Evolutionary conservation across 2,329 filamentous ascomycete species (phyloP).

Genomic region (Stagonosporopsis chrysanthemi): DNA sequence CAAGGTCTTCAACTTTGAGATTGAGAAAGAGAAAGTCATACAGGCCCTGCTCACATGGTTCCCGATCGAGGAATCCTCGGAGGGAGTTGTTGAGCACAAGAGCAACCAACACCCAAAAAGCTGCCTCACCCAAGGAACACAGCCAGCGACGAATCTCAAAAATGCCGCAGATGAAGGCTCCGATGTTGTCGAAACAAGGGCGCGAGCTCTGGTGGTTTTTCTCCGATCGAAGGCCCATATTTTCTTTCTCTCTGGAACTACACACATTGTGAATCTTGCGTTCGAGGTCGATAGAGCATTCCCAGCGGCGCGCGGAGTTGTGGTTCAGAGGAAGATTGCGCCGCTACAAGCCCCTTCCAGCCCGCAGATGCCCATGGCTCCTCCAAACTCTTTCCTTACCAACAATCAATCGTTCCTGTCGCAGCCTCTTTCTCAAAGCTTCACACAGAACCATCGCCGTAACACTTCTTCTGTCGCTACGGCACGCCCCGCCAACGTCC

Average conservation of each 20-base stretch:
- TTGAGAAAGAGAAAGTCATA: slow-evolving; percentile 85
- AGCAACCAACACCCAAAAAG: slow-evolving; percentile 25
- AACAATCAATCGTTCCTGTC: slow-evolving; percentile 54
- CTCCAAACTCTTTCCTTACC: slow-evolving; percentile 83
- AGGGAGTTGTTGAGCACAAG: slow-evolving; percentile 24
- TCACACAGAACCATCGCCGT: slow-evolving; percentile 42
- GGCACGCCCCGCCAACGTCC: slow-evolving; percentile 31
- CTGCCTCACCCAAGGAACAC: slow-evolving; percentile 44
- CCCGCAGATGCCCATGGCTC: slow-evolving; percentile 61
- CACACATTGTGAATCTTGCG: slow-evolving; percentile 88
- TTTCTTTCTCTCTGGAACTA: slow-evolving; percentile 87
- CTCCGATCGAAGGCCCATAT: slow-evolving; percentile 92
- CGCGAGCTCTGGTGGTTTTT: slow-evolving; percentile 81
- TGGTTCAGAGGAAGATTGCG: slow-evolving; percentile 82
- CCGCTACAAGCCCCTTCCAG: slow-evolving; percentile 49
- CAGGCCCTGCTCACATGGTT: slow-evolving; percentile 89
- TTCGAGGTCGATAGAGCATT: slow-evolving; percentile 92
- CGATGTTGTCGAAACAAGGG: slow-evolving; percentile 36
- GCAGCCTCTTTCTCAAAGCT: slow-evolving; percentile 60
- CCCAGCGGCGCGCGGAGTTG: slow-evolving; percentile 79
- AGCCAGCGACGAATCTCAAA: slow-evolving; percentile 41
- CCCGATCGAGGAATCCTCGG: slow-evolving; percentile 55
- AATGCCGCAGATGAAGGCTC: slow-evolving; percentile 26
- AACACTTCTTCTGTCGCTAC: slow-evolving; percentile 40
- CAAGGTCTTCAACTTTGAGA: slow-evolving; percentile 83